These are phyloP conservation scores for Pseudocercospora ulei DNA, from an alignment of 2,329 filamentous ascomycete genomes.

Conservation along the genomic window DNA sequence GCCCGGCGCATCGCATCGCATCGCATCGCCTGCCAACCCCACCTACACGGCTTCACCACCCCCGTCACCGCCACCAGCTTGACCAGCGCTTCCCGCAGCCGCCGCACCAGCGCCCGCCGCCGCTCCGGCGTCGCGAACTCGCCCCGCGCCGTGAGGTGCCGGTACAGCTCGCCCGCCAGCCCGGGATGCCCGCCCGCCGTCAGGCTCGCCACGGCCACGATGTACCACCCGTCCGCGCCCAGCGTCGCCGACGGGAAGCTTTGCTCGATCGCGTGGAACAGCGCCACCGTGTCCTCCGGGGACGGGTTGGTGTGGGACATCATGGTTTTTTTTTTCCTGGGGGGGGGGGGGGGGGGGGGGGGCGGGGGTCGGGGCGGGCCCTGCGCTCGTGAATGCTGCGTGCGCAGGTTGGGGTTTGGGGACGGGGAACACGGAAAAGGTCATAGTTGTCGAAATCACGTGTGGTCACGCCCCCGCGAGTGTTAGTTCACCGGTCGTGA, in stretches of 20 bases:
- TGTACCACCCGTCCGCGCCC: constrained; percentile 41
- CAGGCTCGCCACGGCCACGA: constrained; percentile 36
- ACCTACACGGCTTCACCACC: constrained; percentile 48
- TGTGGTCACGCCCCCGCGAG: too few relatives aligned
- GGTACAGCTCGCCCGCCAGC: constrained; percentile 48
- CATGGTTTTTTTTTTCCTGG: background rate
- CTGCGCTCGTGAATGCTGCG: too few relatives aligned
- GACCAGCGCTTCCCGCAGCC: constrained; percentile 50
- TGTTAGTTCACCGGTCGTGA: too few relatives aligned
- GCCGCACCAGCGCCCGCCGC: constrained; percentile 43
- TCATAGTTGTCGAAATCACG: too few relatives aligned
- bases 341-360: too few relatives aligned
- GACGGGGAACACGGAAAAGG: too few relatives aligned
- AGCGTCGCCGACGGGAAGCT: constrained; percentile 39
- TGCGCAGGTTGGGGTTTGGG: too few relatives aligned
- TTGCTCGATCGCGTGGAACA: constrained; percentile 39
- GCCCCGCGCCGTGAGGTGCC: constrained; percentile 45
- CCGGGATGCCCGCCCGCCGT: constrained; percentile 46
- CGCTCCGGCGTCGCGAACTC: constrained; percentile 39
- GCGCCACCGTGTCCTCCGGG: constrained; percentile 34
- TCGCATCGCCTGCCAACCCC: too few relatives aligned
- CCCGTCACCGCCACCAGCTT: constrained; percentile 52
- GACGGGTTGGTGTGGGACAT: constrained; percentile 34
- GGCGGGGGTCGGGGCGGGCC: too few relatives aligned
- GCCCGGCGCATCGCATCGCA: constrained; percentile 48